Conservation (phyloP, 2,329 filamentous ascomycete species). For the Xylaria sp. region DNA sequence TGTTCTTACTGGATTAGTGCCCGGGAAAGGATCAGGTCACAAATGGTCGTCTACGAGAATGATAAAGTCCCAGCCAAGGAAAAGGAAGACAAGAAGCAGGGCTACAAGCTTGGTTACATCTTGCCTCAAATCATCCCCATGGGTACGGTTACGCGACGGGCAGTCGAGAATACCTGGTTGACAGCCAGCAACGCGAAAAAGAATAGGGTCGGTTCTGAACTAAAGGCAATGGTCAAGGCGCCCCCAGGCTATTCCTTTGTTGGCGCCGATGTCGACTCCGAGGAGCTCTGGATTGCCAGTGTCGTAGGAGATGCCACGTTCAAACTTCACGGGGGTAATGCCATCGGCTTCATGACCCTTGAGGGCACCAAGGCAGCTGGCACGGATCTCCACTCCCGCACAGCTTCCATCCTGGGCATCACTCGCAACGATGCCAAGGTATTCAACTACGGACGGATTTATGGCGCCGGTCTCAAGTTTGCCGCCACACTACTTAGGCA, state of each 20-base stretch:
- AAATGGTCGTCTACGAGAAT: constrained; percentile 87
- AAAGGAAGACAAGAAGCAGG: constrained; percentile 25
- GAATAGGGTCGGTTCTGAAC: constrained; percentile 92
- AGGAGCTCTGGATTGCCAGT: constrained; percentile 98
- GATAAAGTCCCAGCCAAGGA: constrained; percentile 47
- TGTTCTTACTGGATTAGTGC: constrained; percentile 99
- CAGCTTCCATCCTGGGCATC: constrained; percentile 88
- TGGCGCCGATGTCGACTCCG: constrained; percentile 94
- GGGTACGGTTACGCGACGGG: constrained; percentile 92
- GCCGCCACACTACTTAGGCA: constrained; percentile 87
- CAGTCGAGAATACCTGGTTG: constrained; percentile 97
- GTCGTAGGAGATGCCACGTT: constrained; percentile 94
- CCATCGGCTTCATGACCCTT: constrained; percentile 98
- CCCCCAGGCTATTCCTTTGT: constrained; percentile 92
- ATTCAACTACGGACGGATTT: constrained; percentile 98
- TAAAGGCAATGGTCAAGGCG: constrained; percentile 95
- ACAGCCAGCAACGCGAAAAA: constrained; percentile 96
- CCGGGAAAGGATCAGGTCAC: constrained; percentile 87
- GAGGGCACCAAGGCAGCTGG: constrained; percentile 94
- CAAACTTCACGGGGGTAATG: constrained; percentile 92
- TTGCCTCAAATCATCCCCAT: constrained; percentile 95
- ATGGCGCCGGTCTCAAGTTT: constrained; percentile 95
- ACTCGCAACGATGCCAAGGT: constrained; percentile 94
- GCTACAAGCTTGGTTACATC: constrained; percentile 70
- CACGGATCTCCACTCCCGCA: constrained; percentile 92